Base-by-base conservation (phyloP, 768 basidiomycete species). In the Peribolospora baueri region DNA sequence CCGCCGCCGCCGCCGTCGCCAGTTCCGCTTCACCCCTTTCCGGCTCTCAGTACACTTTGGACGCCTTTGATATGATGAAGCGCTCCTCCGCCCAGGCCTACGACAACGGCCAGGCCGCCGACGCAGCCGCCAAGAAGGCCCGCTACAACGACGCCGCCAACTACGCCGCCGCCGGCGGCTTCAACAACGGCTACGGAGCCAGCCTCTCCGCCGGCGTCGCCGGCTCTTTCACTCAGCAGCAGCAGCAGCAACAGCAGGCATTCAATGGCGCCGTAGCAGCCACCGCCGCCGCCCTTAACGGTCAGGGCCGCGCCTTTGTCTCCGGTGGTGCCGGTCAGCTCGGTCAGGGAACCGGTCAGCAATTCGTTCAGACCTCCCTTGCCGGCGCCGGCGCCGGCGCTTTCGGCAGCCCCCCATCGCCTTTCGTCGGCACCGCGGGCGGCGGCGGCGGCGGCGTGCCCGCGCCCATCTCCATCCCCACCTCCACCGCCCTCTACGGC, bases 101-200 rank as follows among this genome's bases (percentile, higher is more conserved):
- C 25, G 25, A 25, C 25, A 25, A 25, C 25, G 25, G 25, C 25
- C 25, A 25, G 25, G 25, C 45, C 42, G 50, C 53, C 54, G 60
- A 56, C 42, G 58, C 58, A 10, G 60, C 58, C 38, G 55, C 60
- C 9, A 56, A 58, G 51, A 60, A 58, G 54, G 51, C 57, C 10
- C 52, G 48, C 36, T 60, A 58, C 40, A 56, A 60, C n/a, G 57
- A 52, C 37, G 48, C 52, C 2, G 13, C 50, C 40, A 42, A 42
- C 50, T 42, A 40, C n/a, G 5, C 11, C 13, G 56, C 43, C 3
- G 47, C 37, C 6, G 50, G 9, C 54, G 11, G 6, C 38, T 10
- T 39, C 50, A 5, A 42, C 13, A 49, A 49, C 38, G 56, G 52
- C n/a, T 42, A 51, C 8, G 7, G 7, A 48, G n/a, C 46, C 46